Evolutionary conservation across 2,329 filamentous ascomycete species (phyloP).

Genomic region (Ascosphaera pollenicola): DNA sequence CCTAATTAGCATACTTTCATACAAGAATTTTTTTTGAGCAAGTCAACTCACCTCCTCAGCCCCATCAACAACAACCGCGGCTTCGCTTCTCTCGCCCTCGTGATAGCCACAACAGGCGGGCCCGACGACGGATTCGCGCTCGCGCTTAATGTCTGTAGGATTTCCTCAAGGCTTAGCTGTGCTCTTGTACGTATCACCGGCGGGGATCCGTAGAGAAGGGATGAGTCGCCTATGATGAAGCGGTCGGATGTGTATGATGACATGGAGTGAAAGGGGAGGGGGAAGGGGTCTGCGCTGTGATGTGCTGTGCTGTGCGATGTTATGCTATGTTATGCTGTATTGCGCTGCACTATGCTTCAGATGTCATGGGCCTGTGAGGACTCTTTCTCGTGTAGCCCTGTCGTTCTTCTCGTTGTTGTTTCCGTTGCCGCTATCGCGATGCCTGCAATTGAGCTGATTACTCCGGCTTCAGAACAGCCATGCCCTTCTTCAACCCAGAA

Average conservation of each 20-base stretch:
- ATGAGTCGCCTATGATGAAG: constrained; percentile 5
- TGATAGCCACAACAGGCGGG: constrained; percentile 7
- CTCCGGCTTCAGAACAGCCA: too few species aligned
- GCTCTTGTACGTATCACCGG: constrained; percentile 10
- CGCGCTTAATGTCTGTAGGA: constrained; percentile 14
- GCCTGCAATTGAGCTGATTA: too few species aligned
- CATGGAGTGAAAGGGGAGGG: constrained; percentile 2
- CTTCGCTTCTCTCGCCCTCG: constrained; percentile 33
- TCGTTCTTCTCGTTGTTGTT: too few species aligned
- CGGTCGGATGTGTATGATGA: constrained; percentile 1
- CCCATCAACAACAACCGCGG: constrained; percentile 87
- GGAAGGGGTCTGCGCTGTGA: not conserved
- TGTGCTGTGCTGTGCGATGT: not conserved
- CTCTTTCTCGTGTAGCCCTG: too few species aligned
- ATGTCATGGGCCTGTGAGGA: too few species aligned
- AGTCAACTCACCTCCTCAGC: constrained; percentile 66
- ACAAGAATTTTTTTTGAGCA: too few species aligned
- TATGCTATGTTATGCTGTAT: not conserved
- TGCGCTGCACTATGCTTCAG: not conserved
- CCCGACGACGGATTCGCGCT: not conserved
- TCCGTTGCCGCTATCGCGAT: too few species aligned
- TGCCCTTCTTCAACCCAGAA: too few species aligned
- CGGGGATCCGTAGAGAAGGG: constrained; percentile 6
- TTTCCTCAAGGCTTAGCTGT: constrained; percentile 15
- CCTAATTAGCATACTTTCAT: constrained; percentile 6